These are phyloP conservation scores for Fusarium praegraminearum DNA, from an alignment of 2,329 filamentous ascomycete species.

Conservation along the genomic window DNA sequence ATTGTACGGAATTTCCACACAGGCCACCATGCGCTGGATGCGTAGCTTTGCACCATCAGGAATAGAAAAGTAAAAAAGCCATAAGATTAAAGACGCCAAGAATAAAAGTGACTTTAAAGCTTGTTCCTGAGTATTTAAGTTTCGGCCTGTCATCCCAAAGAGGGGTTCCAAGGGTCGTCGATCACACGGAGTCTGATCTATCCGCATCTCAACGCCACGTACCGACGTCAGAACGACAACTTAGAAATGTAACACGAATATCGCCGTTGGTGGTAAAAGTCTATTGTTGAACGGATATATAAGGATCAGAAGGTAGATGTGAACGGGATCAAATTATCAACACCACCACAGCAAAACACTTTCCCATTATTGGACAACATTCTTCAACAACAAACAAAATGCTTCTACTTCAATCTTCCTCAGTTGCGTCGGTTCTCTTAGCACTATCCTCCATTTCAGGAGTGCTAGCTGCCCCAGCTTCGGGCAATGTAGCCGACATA, in stretches of 20 bases:
- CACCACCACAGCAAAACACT: not conserved
- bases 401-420: conserved; percentile 28
- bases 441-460: conserved; percentile 2
- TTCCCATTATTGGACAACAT: not conserved
- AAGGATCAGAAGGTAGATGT: not conserved
- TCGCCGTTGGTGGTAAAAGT: not conserved
- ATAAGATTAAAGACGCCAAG: not conserved
- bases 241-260: not conserved
- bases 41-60: not conserved
- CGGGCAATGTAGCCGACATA: not conserved
- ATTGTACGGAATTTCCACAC: not conserved
- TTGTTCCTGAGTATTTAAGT: conserved; percentile 29
- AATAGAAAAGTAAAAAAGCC: not conserved
- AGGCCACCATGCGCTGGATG: not conserved
- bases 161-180: conserved; percentile 19
- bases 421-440: conserved; percentile 17
- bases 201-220: conserved; percentile 23
- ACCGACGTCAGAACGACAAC: not conserved
- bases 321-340: rapidly evolving
- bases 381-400: conserved; percentile 9
- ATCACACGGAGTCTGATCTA: conserved; percentile 23
- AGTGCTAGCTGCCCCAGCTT: conserved; percentile 17
- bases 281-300: not conserved
- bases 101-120: not conserved
- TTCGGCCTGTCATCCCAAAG: not conserved